These are phyloP conservation scores for Chlamydomonas sp. DNA, from an alignment of 139 green algal species.

Conservation along the genomic window DNA sequence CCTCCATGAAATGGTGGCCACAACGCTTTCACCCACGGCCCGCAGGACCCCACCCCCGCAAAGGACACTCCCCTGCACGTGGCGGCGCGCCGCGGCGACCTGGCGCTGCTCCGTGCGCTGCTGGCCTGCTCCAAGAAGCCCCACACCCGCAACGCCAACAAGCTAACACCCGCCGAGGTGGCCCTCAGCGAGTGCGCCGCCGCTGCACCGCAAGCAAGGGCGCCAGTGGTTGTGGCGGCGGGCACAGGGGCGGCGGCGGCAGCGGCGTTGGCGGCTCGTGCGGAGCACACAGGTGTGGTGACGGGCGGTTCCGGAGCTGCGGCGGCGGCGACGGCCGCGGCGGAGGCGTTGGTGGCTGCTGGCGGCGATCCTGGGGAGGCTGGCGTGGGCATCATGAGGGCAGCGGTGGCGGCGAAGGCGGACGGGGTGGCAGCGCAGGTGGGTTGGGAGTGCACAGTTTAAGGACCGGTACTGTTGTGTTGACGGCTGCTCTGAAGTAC, in stretches of 20 bases:
- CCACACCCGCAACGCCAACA: background rate
- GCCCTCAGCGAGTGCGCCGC: background rate
- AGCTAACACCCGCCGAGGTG: constrained; percentile 2
- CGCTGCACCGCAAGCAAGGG: background rate
- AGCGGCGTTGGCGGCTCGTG: background rate
- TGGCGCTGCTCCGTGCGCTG: constrained; percentile 1
- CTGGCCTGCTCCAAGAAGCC: constrained; percentile 1
- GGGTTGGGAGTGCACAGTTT: too few species aligned
- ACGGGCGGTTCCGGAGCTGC: background rate
- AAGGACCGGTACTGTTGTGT: background rate
- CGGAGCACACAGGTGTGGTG: too few species aligned
- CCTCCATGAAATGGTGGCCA: too few species aligned
- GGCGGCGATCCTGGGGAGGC: constrained; percentile 28
- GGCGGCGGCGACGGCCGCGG: background rate
- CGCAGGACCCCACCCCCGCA: too few species aligned
- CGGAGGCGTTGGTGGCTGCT: constrained; percentile 9
- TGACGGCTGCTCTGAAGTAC: background rate
- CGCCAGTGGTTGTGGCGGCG: background rate
- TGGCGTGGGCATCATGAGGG: constrained; percentile 6
- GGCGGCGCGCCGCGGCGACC: background rate
- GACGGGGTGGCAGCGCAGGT: background rate
- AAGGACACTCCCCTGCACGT: constrained; percentile 21
- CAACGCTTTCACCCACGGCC: too few species aligned
- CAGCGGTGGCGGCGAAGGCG: constrained; percentile 15
- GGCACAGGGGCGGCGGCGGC: background rate